Evolutionary conservation across 495 filamentous ascomycete species (phyloP), one percentile per base, ranked within the genome.

Genomic region (Talaromyces adpressus): DNA sequence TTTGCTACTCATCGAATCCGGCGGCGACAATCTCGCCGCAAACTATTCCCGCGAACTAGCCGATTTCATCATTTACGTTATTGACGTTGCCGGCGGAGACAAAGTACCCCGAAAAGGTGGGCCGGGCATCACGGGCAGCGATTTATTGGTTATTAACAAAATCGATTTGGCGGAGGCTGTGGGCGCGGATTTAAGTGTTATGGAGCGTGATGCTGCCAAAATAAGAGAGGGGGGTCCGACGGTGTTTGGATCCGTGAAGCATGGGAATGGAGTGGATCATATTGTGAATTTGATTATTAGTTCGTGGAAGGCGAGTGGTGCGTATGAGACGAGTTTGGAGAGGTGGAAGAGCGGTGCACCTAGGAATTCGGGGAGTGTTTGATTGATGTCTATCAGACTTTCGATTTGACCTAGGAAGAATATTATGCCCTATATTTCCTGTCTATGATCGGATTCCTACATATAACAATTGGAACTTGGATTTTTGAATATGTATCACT

Each of bases 51-150:
- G 94, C 53, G 94, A 98, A 75, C 76, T 98, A 64, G 94, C 95
- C 3, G 94, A 98, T 74, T 98, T 89, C 72, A 98, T 98, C 71
- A 85, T 98, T 72, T 98, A 98, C 71, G 94, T 98, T 58, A 98
- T 98, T 66, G 94, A 98, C 75, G 94, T 98, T 8, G 87, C 85
- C 57, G 94, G 94, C n/a, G 94, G 94, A 3, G 94, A 98, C 71
- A 98, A 98, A 80, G 87, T 98, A 54, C 94, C 94, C 0, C 78
- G 95, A 7, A 98, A 98, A 79, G 94, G 95, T 23, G 94, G 94
- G 5, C 94, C 94, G 8, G 95, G 94, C 0, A 98, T 98, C 68
- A 98, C 94, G 45, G 92, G 96, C 74, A 91, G 87, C 56, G 94
- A 98, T 73, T 71, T 98, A 73, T 72, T 98, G 63, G 84, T 98